Conservation (phyloP, 2,329 filamentous ascomycete genomes). For the Calonectria ilicicola region DNA sequence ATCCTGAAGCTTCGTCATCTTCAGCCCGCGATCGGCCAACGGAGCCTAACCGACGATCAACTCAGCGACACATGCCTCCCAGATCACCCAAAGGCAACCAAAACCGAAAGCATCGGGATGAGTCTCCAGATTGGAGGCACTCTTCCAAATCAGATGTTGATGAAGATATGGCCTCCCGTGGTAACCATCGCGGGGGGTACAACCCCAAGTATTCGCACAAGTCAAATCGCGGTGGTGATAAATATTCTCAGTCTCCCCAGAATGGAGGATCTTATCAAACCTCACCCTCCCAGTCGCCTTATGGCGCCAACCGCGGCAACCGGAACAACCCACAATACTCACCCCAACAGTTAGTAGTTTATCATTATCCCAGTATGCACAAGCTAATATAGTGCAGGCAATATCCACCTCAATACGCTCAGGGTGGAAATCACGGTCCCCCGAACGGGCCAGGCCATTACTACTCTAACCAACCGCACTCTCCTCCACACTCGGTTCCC, state of each 20-base stretch:
- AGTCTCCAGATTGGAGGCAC: conserved; percentile 46
- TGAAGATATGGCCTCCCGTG: conserved; percentile 61
- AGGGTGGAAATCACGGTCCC: conserved; percentile 61
- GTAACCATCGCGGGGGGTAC: conserved; percentile 57
- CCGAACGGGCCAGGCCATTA: conserved; percentile 66
- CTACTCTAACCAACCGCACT: conserved; percentile 59
- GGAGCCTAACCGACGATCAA: conserved; percentile 37
- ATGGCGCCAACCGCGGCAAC: conserved; percentile 52
- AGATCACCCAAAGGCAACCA: conserved; percentile 44
- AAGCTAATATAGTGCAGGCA: conserved; percentile 57
- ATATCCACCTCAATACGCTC: conserved; percentile 71
- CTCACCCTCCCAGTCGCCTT: conserved; percentile 59
- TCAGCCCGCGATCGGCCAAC: conserved; percentile 23
- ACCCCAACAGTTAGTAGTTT: conserved; percentile 55
- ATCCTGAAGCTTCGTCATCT: conserved; percentile 32
- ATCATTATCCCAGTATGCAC: background rate
- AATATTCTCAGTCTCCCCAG: conserved; percentile 57
- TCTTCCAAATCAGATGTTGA: conserved; percentile 64
- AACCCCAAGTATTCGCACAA: conserved; percentile 53
- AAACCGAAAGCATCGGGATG: conserved; percentile 45
- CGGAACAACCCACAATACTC: conserved; percentile 54
- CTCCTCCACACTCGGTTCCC: conserved; percentile 67
- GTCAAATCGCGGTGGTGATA: conserved; percentile 52
- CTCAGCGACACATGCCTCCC: conserved; percentile 38
- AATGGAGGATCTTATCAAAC: conserved; percentile 58